Evolutionary conservation across 2,329 filamentous ascomycete species (phyloP), one percentile per base, ranked within the genome.

Genomic region (Juglanconis sp.): DNA sequence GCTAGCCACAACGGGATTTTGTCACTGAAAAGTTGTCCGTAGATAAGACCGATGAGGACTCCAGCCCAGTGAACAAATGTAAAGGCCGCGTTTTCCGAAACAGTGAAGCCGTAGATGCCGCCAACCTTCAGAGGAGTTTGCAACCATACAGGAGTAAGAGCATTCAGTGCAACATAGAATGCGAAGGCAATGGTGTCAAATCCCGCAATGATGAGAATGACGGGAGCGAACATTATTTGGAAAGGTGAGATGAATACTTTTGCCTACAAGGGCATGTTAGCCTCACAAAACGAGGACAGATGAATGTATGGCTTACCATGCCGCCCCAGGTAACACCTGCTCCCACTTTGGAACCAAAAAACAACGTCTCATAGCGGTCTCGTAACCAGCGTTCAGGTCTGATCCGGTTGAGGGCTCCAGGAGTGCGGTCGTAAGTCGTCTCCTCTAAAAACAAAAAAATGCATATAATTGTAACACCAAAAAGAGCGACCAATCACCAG

Each of bases 121-220:
- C 74, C 74, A 4, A 63, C 65, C 5, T 65, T 65, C 15, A 68
- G 59, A 1, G 76, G 73, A 31, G 69, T 68, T 59, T 77, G 75
- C 5, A 79, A 70, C 68, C 72, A 77, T n/a, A 74, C 69, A 0
- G 73, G 68, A 1, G 72, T 70, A 1, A 74, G 44, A 32, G 66
- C 63, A 68, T 82, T 81, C 47, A 68, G 63, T 46, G 74, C 78
- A 30, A 65, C 69, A 64, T 76, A 82, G 15, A 82, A 74, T 17
- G 72, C 66, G 65, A 81, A 82, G 0, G 68, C 68, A 35, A 73
- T 77, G 2, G 74, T 76, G 31, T 78, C 70, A 65, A 75, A 78
- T 5, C 71, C 63, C 9, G 74, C 75, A 35, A 74, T 70, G 32
- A 76, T 69, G 10, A 77, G 60, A 0, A 74, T 73, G 13, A 75